Evolutionary conservation across 2,329 filamentous ascomycete genomes (phyloP), one percentile per base, ranked within the genome.

Genomic region (Lachnum nothofagi): DNA sequence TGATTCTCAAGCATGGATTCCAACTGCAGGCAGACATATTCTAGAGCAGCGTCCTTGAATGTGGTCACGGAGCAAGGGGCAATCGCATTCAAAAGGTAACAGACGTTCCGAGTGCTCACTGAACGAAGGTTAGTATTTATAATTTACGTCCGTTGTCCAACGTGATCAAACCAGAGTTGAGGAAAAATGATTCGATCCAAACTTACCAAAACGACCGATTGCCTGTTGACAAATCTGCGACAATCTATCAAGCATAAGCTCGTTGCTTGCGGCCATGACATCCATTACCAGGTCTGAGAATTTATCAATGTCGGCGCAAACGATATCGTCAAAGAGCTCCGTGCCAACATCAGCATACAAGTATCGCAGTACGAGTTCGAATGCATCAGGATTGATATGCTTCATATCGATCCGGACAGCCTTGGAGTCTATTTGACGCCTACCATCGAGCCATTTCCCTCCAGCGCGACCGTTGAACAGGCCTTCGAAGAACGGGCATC

Each of bases 1-100:
- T 88, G 85, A 54, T 95, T 95, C 62, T 96, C 90, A 43, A 98
- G 80, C 77, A 97, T 88, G 5, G 83, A 82, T 67, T 98, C 93
- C 49, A 97, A 75, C 61, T 95, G 94, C 38, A 95, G 72, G 60
- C 90, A 95, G 19, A 96, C 82, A 63, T 96, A 98, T 65, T 95
- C 88, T 24, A 97, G 72, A 0, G 86, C 88, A 8, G 86, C 86
- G 58, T 93, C 80, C 67, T 95, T 95, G 71, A 98, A 96, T 48
- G 86, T 82, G 0, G 80, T 81, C 5, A 95, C 83, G 0, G 85
- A 86, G 63, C 86, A 95, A 2, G 88, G 86, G 38, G 88, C 86
- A 52, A 96, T 86, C 2, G 85, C 85, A 62, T 95, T 95, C 9
- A 98, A 75, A 14, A 97, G 74, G 44, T 85, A 82, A 50, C 88